Conservation (phyloP, 345 rosid genomes). For the Aurinia saxatilis region DNA sequence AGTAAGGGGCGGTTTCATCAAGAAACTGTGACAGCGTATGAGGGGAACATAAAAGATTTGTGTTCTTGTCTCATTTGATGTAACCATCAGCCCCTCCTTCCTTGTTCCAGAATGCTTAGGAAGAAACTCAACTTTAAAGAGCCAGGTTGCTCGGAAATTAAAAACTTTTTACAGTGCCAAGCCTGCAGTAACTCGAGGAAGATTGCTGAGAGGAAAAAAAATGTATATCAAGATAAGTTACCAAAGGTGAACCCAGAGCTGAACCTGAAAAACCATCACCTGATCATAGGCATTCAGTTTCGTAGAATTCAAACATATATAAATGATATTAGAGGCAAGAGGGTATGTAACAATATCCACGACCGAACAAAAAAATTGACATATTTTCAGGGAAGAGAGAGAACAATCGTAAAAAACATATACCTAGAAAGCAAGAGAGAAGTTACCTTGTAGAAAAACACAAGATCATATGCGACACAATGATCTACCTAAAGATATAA, state of each 20-base stretch:
- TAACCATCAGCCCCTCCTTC: constrained; percentile 57
- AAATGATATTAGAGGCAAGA: too few species aligned
- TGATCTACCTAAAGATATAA: too few species aligned
- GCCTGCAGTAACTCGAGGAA: neutral
- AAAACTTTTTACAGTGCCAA: neutral
- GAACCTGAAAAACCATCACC: too few species aligned
- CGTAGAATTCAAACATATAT: too few species aligned
- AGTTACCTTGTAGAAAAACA: too few species aligned
- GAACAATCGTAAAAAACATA: too few species aligned
- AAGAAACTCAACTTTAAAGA: constrained; percentile 79
- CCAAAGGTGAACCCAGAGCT: constrained; percentile 90
- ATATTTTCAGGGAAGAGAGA: too few species aligned
- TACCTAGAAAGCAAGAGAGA: too few species aligned
- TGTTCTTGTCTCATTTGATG: constrained; percentile 66
- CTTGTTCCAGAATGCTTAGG: constrained; percentile 67
- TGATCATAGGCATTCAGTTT: too few species aligned
- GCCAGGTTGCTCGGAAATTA: neutral
- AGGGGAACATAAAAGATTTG: constrained; percentile 89
- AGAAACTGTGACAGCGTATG: constrained; percentile 77
- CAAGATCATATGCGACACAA: too few species aligned
- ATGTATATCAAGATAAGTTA: constrained; percentile 17
- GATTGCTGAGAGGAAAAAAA: neutral
- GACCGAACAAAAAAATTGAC: too few species aligned
- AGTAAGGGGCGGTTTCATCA: constrained; percentile 56
- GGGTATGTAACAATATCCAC: too few species aligned